phyloP scores from a whole-genome alignment of 169 alveolate genomes.

The Plasmodium vinckei region DNA sequence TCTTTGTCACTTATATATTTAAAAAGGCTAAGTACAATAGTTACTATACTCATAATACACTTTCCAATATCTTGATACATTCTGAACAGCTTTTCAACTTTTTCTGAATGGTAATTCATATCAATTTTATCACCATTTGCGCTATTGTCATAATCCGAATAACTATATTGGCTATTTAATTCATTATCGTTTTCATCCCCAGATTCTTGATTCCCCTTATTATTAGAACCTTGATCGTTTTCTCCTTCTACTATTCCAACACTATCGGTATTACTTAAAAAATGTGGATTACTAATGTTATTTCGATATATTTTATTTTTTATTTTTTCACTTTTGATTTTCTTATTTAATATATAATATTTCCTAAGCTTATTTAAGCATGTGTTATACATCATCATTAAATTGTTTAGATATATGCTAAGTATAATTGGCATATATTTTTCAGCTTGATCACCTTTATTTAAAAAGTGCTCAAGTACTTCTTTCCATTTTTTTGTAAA shows the following conservation, averaged over 20 bases:
- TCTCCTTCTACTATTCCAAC: not conserved
- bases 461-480: conserved; percentile 53
- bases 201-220: not conserved
- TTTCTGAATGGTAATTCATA: not conserved
- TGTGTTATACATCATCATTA: conserved; percentile 54
- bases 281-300: conserved; percentile 8
- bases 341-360: conserved; percentile 29
- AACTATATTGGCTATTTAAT: not conserved
- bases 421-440: conserved; percentile 65
- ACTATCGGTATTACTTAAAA: conserved; percentile 34
- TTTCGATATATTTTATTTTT: not conserved
- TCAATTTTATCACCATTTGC: not conserved
- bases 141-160: not conserved
- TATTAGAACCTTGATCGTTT: not conserved
- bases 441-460: conserved; percentile 64
- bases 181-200: not conserved
- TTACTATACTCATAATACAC: conserved; percentile 42
- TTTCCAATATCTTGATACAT: conserved; percentile 57
- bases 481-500: conserved; percentile 65
- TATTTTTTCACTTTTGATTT: conserved; percentile 6
- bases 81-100: conserved; percentile 41
- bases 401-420: conserved; percentile 54
- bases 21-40: conserved; percentile 61
- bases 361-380: conserved; percentile 46
- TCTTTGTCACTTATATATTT: conserved; percentile 73